Evolutionary conservation across 208 protist genomes (phyloP).

Genomic region (Ichthyophonus hoferi): DNA sequence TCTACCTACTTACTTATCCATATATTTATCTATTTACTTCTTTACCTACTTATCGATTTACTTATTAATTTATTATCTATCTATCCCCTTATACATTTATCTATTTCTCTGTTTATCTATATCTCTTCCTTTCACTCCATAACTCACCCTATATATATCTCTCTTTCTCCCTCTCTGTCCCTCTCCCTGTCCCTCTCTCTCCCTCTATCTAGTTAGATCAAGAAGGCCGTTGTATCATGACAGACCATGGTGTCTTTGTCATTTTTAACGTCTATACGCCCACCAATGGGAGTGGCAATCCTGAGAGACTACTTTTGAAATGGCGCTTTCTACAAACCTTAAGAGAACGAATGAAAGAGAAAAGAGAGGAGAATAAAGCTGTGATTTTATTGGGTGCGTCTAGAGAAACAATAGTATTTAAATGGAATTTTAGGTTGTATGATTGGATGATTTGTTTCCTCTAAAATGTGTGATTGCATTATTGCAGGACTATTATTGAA

Average conservation of each 20-base stretch:
- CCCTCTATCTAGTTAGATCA: background rate
- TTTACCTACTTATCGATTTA: too few relatives aligned
- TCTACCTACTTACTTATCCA: too few relatives aligned
- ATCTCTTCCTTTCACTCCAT: too few relatives aligned
- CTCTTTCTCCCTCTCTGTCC: background rate
- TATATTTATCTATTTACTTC: too few relatives aligned
- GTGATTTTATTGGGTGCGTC: background rate
- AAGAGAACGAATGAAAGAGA: background rate
- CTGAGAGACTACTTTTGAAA: background rate
- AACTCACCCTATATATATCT: too few relatives aligned
- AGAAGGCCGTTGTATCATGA: background rate
- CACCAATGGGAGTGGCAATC: background rate
- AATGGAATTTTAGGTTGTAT: too few relatives aligned
- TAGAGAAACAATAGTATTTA: accelerated
- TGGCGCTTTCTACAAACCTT: background rate
- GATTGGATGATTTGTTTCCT: background rate
- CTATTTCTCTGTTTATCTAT: too few relatives aligned
- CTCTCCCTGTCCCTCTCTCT: background rate
- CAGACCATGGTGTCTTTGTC: conserved; percentile 1
- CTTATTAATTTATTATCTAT: too few relatives aligned
- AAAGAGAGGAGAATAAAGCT: background rate
- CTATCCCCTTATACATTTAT: too few relatives aligned
- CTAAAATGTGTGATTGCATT: too few relatives aligned
- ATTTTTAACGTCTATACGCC: conserved; percentile 21
- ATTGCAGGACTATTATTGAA: background rate